Conservation (phyloP, 2,329 filamentous ascomycete species). For the Zymoseptoria tritici region DNA sequence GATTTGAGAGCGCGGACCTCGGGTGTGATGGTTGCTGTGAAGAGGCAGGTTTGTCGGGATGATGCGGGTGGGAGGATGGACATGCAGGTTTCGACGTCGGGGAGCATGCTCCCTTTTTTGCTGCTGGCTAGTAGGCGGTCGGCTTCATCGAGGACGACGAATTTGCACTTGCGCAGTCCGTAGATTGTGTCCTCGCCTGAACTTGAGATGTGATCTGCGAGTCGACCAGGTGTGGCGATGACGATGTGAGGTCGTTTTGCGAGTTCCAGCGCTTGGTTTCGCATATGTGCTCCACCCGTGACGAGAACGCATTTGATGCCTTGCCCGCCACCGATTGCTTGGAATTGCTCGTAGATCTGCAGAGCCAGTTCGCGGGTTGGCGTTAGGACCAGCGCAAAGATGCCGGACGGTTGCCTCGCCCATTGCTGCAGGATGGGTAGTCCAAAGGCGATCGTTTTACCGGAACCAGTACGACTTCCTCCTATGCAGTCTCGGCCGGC, state of each 20-base stretch:
- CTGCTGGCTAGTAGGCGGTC: conserved; percentile 74
- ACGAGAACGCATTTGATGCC: conserved; percentile 82
- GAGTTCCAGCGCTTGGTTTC: conserved; percentile 76
- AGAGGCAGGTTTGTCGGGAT: conserved; percentile 83
- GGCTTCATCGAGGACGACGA: conserved; percentile 91
- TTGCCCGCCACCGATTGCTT: conserved; percentile 81
- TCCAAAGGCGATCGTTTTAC: conserved; percentile 94
- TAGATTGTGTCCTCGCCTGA: conserved; percentile 87
- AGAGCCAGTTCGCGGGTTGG: conserved; percentile 87
- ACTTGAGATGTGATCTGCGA: conserved; percentile 87
- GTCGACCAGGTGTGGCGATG: conserved; percentile 84
- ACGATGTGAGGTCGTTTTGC: conserved; percentile 79
- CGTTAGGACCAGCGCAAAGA: conserved; percentile 83
- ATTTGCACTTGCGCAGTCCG: conserved; percentile 69
- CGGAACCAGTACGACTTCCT: conserved; percentile 87
- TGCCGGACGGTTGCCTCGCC: conserved; percentile 84
- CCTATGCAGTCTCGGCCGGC: conserved; percentile 91
- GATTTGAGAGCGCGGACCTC: conserved; percentile 84
- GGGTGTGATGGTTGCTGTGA: conserved; percentile 90
- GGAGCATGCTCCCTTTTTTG: conserved; percentile 74
- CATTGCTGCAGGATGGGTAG: conserved; percentile 90
- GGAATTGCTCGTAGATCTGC: conserved; percentile 94
- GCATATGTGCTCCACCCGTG: conserved; percentile 89
- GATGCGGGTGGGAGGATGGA: conserved; percentile 66
- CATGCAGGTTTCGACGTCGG: conserved; percentile 84